These are phyloP conservation scores for Pontederia paniculata DNA, from an alignment of 176 grass and related monocot species.

Conservation along the genomic window DNA sequence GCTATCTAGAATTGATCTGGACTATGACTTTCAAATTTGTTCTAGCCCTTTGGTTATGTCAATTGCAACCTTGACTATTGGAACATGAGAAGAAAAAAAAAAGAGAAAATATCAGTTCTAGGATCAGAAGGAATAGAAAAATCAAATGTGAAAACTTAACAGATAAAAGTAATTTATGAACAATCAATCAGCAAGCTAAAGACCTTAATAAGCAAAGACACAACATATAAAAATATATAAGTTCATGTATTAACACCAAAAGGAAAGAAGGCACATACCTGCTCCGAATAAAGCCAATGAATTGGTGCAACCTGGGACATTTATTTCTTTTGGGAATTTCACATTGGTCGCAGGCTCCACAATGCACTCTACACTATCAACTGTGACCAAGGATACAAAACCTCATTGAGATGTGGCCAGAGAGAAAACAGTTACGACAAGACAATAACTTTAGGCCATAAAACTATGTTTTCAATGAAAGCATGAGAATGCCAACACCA, in stretches of 20 bases:
- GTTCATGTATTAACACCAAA: background rate
- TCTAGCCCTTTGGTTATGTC: too few species aligned
- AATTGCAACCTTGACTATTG: too few species aligned
- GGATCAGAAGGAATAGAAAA: too few species aligned
- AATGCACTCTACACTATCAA: conserved; percentile 33
- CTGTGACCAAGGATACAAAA: conserved; percentile 19
- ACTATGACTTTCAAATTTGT: too few species aligned
- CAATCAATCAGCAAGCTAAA: too few species aligned
- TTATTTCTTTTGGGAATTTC: conserved; percentile 52
- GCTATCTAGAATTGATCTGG: too few species aligned
- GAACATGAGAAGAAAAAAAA: too few species aligned
- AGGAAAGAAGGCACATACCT: conserved; percentile 27
- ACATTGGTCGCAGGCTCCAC: conserved; percentile 51
- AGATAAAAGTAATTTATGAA: too few species aligned
- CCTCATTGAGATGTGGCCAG: background rate
- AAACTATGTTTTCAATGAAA: background rate
- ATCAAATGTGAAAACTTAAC: too few species aligned
- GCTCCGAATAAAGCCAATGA: conserved; percentile 53
- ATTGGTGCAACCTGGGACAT: conserved; percentile 35
- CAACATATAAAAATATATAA: background rate
- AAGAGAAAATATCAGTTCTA: too few species aligned
- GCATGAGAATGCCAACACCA: too few species aligned
- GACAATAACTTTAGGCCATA: background rate
- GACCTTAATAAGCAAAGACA: background rate
- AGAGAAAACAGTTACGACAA: background rate